Percentiles rank a stretch among this genome's conserved stretches.
phyloP scores from a whole-genome alignment of 768 basidiomycete genomes.

The Mycena floridula region DNA sequence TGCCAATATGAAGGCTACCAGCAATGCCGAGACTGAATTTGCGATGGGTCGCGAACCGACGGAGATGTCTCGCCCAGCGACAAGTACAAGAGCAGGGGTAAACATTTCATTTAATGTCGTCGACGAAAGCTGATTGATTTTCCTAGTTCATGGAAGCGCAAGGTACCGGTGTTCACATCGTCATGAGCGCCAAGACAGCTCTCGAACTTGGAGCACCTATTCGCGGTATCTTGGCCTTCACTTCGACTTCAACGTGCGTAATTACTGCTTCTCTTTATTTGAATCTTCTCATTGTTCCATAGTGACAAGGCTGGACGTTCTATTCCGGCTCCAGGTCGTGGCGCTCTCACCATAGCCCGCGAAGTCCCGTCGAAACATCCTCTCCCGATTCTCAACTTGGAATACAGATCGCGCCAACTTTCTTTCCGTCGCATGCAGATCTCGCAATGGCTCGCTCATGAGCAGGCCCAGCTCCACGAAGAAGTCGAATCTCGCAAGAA shows the following conservation, averaged over 20 bases:
- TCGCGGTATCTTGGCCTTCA: constrained; percentile 90
- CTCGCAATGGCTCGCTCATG: constrained; percentile 88
- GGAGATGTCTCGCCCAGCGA: constrained; percentile 97
- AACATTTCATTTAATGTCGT: constrained; percentile 21
- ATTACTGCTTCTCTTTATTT: not conserved
- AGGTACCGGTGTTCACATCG: constrained; percentile 93
- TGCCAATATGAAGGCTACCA: constrained; percentile 99
- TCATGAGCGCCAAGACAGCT: constrained; percentile 97
- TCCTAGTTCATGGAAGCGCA: constrained; percentile 90
- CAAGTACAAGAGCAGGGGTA: constrained; percentile 91
- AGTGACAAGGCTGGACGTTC: constrained; percentile 99
- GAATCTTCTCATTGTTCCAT: constrained; percentile 9
- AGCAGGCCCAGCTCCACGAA: constrained; percentile 76
- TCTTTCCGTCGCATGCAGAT: constrained; percentile 94
- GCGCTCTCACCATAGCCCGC: constrained; percentile 84
- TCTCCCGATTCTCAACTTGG: constrained; percentile 73
- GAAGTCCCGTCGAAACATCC: constrained; percentile 78
- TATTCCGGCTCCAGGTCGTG: constrained; percentile 93
- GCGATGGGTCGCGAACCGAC: constrained; percentile 99
- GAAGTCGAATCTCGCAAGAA: constrained; percentile 63
- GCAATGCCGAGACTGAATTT: constrained; percentile 94
- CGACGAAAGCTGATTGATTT: constrained; percentile 6
- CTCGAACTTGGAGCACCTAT: constrained; percentile 91
- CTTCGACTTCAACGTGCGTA: constrained; percentile 89
- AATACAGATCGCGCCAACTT: constrained; percentile 91